Percentiles rank a stretch among this genome's conserved stretches.
Evolutionary conservation across 2,329 filamentous ascomycete genomes (phyloP).

Genomic region (Neofusicoccum kwambonambiense): DNA sequence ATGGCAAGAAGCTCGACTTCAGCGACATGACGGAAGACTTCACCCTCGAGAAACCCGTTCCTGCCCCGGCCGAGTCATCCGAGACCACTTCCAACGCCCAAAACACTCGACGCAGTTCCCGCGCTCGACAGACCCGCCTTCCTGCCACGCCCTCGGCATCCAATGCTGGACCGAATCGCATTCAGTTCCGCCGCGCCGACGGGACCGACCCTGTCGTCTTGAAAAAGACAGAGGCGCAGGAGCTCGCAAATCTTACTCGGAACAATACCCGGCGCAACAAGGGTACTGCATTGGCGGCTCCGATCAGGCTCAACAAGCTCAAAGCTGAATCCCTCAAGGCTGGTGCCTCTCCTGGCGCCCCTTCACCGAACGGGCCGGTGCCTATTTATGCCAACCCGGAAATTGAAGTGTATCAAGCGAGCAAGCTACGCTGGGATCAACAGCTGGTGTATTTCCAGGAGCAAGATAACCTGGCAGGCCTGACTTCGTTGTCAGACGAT

Average conservation of each 20-base stretch:
- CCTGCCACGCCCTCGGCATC: conserved; percentile 32
- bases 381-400: not conserved
- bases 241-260: conserved; percentile 45
- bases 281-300: conserved; percentile 44
- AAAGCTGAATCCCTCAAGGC: conserved; percentile 28
- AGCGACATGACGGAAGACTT: not conserved
- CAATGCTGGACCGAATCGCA: conserved; percentile 37
- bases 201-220: conserved; percentile 44
- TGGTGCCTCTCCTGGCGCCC: not conserved
- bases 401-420: conserved; percentile 15
- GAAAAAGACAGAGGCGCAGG: conserved; percentile 50
- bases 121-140: conserved; percentile 35
- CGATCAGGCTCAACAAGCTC: conserved; percentile 44
- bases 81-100: conserved; percentile 15
- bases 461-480: conserved; percentile 26
- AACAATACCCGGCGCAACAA: conserved; percentile 54
- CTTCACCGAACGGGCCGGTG: not conserved
- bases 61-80: conserved; percentile 21
- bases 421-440: conserved; percentile 45
- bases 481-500: not conserved
- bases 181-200: conserved; percentile 45
- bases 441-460: conserved; percentile 45
- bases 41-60: not conserved
- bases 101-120: conserved; percentile 32
- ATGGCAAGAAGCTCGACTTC: not conserved